Conservation (phyloP, 2,329 filamentous ascomycete genomes). For the Bipolaris oryzae region DNA sequence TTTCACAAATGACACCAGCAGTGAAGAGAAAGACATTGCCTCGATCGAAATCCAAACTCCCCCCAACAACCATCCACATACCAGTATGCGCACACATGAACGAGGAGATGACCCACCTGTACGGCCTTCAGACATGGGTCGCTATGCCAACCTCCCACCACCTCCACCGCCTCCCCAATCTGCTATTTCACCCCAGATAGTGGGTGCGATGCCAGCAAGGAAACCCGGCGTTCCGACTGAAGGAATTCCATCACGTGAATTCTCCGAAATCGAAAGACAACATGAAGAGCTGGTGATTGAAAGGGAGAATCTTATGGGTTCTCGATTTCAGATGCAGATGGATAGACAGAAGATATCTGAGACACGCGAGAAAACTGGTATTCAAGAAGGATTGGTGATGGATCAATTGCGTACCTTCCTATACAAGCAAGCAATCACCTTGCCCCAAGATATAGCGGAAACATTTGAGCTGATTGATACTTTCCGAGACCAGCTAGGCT, state of each 20-base stretch:
- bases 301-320: slow-evolving; percentile 7
- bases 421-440: not conserved
- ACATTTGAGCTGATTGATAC: slow-evolving; percentile 2
- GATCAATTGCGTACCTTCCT: slow-evolving; percentile 5
- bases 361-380: slow-evolving; percentile 5
- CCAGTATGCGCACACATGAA: not conserved
- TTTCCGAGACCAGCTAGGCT: slow-evolving; percentile 10
- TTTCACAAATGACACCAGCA: not conserved
- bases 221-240: not conserved
- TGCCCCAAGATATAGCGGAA: slow-evolving; percentile 1
- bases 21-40: no score
- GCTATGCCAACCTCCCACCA: not conserved
- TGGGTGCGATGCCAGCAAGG: not conserved
- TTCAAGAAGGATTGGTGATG: slow-evolving; percentile 5
- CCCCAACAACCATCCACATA: not conserved
- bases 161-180: not conserved
- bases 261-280: slow-evolving; percentile 2
- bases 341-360: slow-evolving; percentile 1
- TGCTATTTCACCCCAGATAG: not conserved
- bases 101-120: no score
- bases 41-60: not conserved
- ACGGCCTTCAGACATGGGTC: not conserved
- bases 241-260: not conserved
- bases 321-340: slow-evolving; percentile 3
- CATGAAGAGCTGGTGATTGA: slow-evolving; percentile 5